Conservation (phyloP, 768 basidiomycete genomes). For the Fomitopsis pulvina region DNA sequence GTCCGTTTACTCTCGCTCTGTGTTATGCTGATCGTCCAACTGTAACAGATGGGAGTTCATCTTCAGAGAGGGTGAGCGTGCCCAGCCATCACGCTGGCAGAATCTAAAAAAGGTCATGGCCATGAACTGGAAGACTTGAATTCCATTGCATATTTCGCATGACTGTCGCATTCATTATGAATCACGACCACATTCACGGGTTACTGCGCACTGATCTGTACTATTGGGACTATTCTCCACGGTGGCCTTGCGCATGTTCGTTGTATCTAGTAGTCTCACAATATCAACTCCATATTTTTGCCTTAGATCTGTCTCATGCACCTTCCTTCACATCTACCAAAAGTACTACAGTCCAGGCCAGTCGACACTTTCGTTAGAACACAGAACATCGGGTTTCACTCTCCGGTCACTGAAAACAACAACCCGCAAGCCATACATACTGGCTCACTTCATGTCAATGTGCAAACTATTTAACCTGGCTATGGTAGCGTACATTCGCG, state of each 20-base stretch:
- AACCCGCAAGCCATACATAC: neutral
- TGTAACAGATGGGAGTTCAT: conserved; percentile 23
- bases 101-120: conserved; percentile 21
- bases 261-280: neutral
- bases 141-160: neutral
- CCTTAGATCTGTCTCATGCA: too few relatives aligned
- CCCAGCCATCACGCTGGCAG: conserved; percentile 21
- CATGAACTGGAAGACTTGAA: conserved; percentile 17
- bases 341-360: too few relatives aligned
- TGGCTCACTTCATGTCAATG: neutral
- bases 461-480: neutral
- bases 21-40: neutral
- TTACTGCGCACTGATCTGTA: too few relatives aligned
- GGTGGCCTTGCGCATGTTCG: neutral
- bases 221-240: too few relatives aligned
- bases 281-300: neutral
- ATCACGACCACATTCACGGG: too few relatives aligned
- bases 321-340: too few relatives aligned
- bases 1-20: neutral
- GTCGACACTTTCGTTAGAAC: too few relatives aligned
- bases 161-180: too few relatives aligned
- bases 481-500: neutral
- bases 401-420: neutral
- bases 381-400: too few relatives aligned
- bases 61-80: conserved; percentile 18